Evolutionary conservation across 2,329 filamentous ascomycete genomes (phyloP).

Genomic region (Trichoderma harzianum): DNA sequence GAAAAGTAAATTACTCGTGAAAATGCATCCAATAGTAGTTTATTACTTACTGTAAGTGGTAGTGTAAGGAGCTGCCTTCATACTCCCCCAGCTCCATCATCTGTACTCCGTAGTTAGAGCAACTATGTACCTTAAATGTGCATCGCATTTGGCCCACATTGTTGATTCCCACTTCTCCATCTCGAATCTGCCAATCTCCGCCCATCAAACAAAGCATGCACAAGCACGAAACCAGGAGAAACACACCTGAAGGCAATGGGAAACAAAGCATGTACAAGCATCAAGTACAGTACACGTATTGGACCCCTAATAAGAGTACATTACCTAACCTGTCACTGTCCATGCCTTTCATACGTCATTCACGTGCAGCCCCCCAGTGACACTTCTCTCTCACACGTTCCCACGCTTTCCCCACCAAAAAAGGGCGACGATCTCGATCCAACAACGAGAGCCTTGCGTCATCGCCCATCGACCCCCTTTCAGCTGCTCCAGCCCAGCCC

Average conservation of each 20-base stretch:
- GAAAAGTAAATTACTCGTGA: too few species aligned
- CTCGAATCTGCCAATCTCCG: neutral
- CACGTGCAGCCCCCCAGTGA: neutral
- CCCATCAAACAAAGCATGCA: neutral
- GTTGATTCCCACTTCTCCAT: neutral
- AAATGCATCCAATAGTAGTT: too few species aligned
- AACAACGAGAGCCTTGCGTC: slow-evolving; percentile 1
- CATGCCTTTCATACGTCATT: slow-evolving; percentile 10
- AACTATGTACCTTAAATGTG: neutral
- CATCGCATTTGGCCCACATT: neutral
- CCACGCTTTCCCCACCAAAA: neutral
- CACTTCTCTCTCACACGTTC: neutral
- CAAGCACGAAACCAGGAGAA: neutral
- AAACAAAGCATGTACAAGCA: neutral
- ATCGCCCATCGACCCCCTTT: neutral
- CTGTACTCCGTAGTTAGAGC: neutral
- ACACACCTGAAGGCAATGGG: neutral
- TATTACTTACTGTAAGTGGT: neutral
- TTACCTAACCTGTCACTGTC: neutral
- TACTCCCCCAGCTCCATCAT: neutral
- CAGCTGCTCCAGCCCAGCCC: neutral
- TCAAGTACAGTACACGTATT: neutral
- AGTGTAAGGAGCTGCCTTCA: neutral
- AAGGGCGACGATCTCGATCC: neutral
- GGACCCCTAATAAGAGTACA: neutral